These are phyloP conservation scores for Candida gorgasii DNA, from an alignment of 805 yeast genomes.

Conservation along the genomic window DNA sequence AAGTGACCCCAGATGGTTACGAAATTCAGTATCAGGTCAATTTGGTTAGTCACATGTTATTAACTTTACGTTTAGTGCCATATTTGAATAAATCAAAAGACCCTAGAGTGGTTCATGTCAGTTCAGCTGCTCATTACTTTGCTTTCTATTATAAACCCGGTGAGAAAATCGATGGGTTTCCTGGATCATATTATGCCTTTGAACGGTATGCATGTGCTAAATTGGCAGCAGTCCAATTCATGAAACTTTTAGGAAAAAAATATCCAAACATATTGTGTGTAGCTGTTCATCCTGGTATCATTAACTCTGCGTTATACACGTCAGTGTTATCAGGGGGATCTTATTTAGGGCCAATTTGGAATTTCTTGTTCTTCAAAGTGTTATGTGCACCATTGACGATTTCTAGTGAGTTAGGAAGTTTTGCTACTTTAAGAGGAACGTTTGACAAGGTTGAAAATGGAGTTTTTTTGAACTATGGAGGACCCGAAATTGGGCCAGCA, in stretches of 20 bases:
- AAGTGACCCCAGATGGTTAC: slow-evolving; percentile 34
- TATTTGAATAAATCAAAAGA: slow-evolving; percentile 20
- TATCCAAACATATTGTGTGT: slow-evolving; percentile 32
- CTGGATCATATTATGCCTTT: slow-evolving; percentile 29
- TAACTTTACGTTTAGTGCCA: slow-evolving; percentile 32
- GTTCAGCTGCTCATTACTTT: slow-evolving; percentile 32
- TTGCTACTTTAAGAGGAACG: slow-evolving; percentile 35
- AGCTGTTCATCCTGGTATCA: slow-evolving; percentile 43
- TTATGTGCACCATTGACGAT: slow-evolving; percentile 25
- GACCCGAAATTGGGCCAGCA: slow-evolving; percentile 23
- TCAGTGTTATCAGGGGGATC: slow-evolving; percentile 12
- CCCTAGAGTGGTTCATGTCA: slow-evolving; percentile 33
- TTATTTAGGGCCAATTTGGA: background rate
- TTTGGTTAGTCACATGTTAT: slow-evolving; percentile 33
- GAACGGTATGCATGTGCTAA: slow-evolving; percentile 39
- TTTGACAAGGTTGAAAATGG: slow-evolving; percentile 34
- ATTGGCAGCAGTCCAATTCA: slow-evolving; percentile 33
- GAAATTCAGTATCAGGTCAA: slow-evolving; percentile 46
- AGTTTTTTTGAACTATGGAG: slow-evolving; percentile 33
- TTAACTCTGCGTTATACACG: slow-evolving; percentile 34
- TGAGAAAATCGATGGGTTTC: slow-evolving; percentile 23
- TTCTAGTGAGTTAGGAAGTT: slow-evolving; percentile 33
- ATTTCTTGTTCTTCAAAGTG: slow-evolving; percentile 13
- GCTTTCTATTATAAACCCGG: slow-evolving; percentile 25
- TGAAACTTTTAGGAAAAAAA: slow-evolving; percentile 26